Evolutionary conservation across 768 basidiomycete genomes (phyloP).

Genomic region (Lentinula edodes): DNA sequence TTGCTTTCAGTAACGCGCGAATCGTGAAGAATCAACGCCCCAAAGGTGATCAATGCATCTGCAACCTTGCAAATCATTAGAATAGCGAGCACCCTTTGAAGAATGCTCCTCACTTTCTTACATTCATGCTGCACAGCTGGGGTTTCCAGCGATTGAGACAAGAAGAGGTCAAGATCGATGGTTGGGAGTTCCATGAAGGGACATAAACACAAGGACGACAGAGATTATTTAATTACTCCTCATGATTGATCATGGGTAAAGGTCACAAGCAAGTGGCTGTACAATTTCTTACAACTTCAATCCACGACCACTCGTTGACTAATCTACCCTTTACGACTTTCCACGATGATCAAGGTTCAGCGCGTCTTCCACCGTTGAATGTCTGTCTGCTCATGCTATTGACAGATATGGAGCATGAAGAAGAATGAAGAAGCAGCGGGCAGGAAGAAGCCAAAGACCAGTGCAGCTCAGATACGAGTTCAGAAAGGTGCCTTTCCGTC

Average conservation of each 20-base stretch:
- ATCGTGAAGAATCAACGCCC: slow-evolving; percentile 83
- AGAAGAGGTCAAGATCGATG: slow-evolving; percentile 73
- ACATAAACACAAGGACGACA: slow-evolving; percentile 15
- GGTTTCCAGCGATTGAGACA: slow-evolving; percentile 38
- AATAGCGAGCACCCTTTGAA: not conserved
- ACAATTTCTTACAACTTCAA: not conserved
- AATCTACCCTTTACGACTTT: slow-evolving; percentile 3
- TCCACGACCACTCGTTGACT: not conserved
- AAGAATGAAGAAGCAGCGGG: slow-evolving; percentile 97
- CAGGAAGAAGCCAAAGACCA: slow-evolving; percentile 98
- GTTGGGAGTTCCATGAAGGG: slow-evolving; percentile 54
- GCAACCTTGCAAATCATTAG: slow-evolving; percentile 49
- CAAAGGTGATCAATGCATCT: slow-evolving; percentile 74
- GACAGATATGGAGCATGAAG: slow-evolving; percentile 99
- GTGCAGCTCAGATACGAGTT: slow-evolving; percentile 97
- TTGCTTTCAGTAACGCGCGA: slow-evolving; percentile 79
- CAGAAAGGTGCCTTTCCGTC: slow-evolving; percentile 75
- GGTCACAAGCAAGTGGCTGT: not conserved
- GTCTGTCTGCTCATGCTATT: not conserved
- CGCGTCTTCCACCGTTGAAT: not conserved
- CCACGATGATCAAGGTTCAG: slow-evolving; percentile 16
- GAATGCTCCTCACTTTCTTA: slow-evolving; percentile 41
- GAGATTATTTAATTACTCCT: not conserved
- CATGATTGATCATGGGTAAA: not conserved
- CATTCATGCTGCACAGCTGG: slow-evolving; percentile 54